Evolutionary conservation across 2,329 filamentous ascomycete genomes (phyloP).

Genomic region (Ceratocystis cubensis): DNA sequence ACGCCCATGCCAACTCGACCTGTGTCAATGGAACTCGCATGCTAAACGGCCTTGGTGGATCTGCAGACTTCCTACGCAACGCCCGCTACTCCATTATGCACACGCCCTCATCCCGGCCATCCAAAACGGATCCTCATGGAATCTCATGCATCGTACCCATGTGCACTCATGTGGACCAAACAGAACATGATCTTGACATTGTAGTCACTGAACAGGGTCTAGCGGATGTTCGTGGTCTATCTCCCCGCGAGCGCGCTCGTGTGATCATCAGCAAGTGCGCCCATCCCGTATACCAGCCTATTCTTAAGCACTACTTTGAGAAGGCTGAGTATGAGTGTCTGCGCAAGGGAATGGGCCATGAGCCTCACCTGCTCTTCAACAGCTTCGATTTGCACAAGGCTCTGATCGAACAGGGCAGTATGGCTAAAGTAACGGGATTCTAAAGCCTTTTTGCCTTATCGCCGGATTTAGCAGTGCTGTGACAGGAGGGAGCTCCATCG

Average conservation of each 20-base stretch:
- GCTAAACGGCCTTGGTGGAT: constrained; percentile 74
- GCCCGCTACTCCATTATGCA: constrained; percentile 89
- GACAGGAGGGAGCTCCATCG: background rate
- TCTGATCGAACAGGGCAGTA: constrained; percentile 68
- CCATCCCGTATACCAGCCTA: constrained; percentile 73
- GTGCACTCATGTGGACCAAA: constrained; percentile 86
- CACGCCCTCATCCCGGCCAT: constrained; percentile 67
- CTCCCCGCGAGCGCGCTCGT: constrained; percentile 64
- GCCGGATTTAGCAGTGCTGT: background rate
- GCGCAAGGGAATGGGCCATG: constrained; percentile 76
- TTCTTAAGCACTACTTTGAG: constrained; percentile 70
- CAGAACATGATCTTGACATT: constrained; percentile 85
- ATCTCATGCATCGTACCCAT: constrained; percentile 85
- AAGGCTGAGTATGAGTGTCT: constrained; percentile 78
- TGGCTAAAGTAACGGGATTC: constrained; percentile 54
- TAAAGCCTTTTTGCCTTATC: background rate
- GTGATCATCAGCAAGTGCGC: constrained; percentile 81
- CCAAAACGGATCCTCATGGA: constrained; percentile 70
- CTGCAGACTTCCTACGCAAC: constrained; percentile 66
- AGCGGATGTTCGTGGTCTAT: constrained; percentile 72
- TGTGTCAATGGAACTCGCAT: constrained; percentile 81
- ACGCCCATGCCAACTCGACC: constrained; percentile 83
- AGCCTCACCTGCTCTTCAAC: constrained; percentile 79
- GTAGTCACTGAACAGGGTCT: constrained; percentile 65
- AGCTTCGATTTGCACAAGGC: constrained; percentile 83